Conservation (phyloP, 192 early-diverging fungal genomes). For the Mortierella hygrophila region DNA sequence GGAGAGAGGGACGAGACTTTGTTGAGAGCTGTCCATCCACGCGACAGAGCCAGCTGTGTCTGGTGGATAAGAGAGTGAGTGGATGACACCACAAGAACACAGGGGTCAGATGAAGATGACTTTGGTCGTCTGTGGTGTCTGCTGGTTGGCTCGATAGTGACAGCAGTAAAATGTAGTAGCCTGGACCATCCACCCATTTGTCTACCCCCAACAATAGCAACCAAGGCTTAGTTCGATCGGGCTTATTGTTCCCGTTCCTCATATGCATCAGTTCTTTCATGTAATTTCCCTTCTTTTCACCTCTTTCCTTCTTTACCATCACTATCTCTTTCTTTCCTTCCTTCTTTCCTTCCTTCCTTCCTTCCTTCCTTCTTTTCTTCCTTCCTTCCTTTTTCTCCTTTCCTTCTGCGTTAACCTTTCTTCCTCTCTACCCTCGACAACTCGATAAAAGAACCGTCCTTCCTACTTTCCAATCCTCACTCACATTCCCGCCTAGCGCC, state of each 20-base stretch:
- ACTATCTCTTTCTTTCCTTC: background rate
- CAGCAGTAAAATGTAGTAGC: too few species aligned
- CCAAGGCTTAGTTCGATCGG: background rate
- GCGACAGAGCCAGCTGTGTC: constrained; percentile 3
- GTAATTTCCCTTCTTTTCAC: background rate
- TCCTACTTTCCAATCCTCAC: background rate
- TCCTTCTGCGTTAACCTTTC: too few species aligned
- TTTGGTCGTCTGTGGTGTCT: background rate
- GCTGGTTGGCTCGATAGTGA: background rate
- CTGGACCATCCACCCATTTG: background rate
- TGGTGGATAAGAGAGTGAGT: background rate
- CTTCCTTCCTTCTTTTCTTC: background rate
- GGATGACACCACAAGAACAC: background rate
- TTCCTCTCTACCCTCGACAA: background rate
- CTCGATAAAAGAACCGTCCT: background rate
- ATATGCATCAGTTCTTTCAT: background rate
- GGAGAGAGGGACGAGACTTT: background rate
- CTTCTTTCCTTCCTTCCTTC: background rate
- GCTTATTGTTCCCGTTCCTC: background rate
- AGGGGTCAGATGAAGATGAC: background rate
- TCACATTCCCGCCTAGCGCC: background rate
- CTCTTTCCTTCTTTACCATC: background rate
- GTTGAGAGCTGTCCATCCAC: background rate
- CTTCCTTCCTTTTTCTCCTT: background rate
- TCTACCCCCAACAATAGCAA: background rate